A percentile compares a stretch with the other conserved stretches of the same genome.
These are phyloP conservation scores for Microcera coccophila DNA, from an alignment of 2,329 filamentous ascomycete species.

Conservation along the genomic window DNA sequence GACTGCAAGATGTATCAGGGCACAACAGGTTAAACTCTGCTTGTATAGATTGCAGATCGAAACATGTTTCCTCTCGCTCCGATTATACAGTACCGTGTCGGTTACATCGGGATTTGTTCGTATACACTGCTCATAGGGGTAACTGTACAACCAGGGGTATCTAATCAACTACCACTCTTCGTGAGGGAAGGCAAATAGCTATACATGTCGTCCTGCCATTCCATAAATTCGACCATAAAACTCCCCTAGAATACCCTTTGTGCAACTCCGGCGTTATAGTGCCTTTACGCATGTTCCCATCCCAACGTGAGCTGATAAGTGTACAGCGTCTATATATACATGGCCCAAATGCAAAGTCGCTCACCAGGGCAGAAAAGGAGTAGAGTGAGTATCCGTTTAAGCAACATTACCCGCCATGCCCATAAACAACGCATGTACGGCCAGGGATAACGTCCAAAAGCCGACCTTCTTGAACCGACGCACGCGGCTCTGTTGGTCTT, in stretches of 20 bases:
- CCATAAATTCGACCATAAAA: conserved; percentile 5
- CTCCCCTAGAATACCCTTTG: conserved; percentile 2
- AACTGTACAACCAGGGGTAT: neutral
- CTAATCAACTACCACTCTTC: neutral
- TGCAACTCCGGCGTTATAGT: conserved; percentile 17
- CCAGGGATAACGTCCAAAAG: conserved; percentile 89
- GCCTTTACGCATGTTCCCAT: conserved; percentile 11
- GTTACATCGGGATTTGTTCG: too few species aligned
- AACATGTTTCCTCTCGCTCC: too few species aligned
- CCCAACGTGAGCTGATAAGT: conserved; percentile 5
- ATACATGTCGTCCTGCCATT: conserved; percentile 1
- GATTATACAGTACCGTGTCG: too few species aligned
- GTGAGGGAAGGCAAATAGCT: too few species aligned
- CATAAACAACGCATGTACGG: conserved; percentile 90
- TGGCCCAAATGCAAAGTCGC: conserved; percentile 7
- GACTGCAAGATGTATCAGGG: too few species aligned
- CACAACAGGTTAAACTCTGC: too few species aligned
- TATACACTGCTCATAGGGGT: neutral
- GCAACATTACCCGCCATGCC: conserved; percentile 83
- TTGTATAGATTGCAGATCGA: too few species aligned
- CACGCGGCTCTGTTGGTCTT: conserved; percentile 80
- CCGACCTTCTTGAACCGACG: conserved; percentile 92
- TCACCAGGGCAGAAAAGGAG: conserved; percentile 9
- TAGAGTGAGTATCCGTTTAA: conserved; percentile 26
- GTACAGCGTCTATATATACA: conserved; percentile 14